Evolutionary conservation across 331 rosid species (phyloP).

Genomic region (Telfairia occidentalis): DNA sequence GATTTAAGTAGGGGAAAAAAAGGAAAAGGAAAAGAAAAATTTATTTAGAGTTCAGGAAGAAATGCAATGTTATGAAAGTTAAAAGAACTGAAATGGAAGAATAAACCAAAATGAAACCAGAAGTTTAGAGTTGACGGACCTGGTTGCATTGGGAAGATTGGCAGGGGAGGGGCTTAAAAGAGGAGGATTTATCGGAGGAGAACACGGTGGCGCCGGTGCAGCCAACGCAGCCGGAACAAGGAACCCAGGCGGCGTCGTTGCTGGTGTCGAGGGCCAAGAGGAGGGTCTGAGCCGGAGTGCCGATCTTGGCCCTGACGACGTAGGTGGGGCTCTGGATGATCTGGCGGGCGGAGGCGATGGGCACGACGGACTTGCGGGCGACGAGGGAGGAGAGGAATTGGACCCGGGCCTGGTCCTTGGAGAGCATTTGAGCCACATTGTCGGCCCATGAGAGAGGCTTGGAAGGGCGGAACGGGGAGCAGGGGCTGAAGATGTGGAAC

Average conservation of each 20-base stretch:
- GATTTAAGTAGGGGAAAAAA: background rate
- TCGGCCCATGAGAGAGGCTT: constrained; percentile 58
- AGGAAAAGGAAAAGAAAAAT: background rate
- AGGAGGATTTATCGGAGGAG: constrained; percentile 37
- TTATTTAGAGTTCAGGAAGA: too few species aligned
- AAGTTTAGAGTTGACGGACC: constrained; percentile 15
- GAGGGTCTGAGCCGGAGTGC: constrained; percentile 71
- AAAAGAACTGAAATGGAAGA: too few species aligned
- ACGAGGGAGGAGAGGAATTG: constrained; percentile 43
- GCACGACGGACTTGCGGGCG: constrained; percentile 42
- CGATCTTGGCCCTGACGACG: constrained; percentile 56
- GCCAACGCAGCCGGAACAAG: constrained; percentile 69
- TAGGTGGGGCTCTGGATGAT: constrained; percentile 71
- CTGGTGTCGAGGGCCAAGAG: constrained; percentile 85
- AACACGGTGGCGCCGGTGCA: constrained; percentile 40
- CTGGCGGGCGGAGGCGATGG: constrained; percentile 80
- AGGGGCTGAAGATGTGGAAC: constrained; percentile 56
- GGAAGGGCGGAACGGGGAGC: constrained; percentile 63
- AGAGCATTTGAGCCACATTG: constrained; percentile 39
- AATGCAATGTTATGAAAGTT: too few species aligned
- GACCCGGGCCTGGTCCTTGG: constrained; percentile 53
- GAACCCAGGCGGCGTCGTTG: constrained; percentile 84
- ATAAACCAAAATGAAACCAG: too few species aligned
- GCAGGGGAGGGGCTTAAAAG: constrained; percentile 39
- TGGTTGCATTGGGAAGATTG: constrained; percentile 64